Evolutionary conservation across 176 grass and related monocot genomes (phyloP).

Genomic region (Stipa capillata): DNA sequence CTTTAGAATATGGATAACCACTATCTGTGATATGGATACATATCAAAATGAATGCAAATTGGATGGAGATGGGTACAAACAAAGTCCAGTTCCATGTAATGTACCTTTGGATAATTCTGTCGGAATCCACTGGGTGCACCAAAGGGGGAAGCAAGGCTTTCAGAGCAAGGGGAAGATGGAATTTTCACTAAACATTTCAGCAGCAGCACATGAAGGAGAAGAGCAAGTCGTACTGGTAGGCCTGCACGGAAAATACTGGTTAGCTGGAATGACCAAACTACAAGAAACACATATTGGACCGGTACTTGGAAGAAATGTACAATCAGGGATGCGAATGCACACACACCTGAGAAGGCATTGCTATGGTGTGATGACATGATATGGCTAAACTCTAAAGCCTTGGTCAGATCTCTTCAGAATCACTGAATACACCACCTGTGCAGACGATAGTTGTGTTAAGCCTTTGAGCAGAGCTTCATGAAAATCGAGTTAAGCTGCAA

Average conservation of each 20-base stretch:
- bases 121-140: too few relatives aligned
- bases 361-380: neutral
- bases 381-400: too few relatives aligned
- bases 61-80: too few relatives aligned
- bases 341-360: neutral
- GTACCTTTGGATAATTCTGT: too few relatives aligned
- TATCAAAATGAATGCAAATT: too few relatives aligned
- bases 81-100: too few relatives aligned
- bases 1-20: too few relatives aligned
- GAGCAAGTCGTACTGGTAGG: neutral
- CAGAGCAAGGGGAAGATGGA: too few relatives aligned
- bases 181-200: neutral
- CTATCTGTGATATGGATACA: too few relatives aligned
- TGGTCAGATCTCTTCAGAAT: too few relatives aligned
- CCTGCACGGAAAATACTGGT: neutral
- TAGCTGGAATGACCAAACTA: neutral
- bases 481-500: neutral
- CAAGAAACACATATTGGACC: too few relatives aligned
- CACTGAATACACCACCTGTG: neutral
- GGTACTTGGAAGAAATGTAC: neutral
- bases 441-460: neutral
- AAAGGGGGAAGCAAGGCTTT: too few relatives aligned
- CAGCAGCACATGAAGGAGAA: neutral
- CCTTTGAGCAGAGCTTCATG: neutral
- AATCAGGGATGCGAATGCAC: neutral